Evolutionary conservation across 257 asterid genomes (phyloP).

Genomic region (Capsicum chinense): DNA sequence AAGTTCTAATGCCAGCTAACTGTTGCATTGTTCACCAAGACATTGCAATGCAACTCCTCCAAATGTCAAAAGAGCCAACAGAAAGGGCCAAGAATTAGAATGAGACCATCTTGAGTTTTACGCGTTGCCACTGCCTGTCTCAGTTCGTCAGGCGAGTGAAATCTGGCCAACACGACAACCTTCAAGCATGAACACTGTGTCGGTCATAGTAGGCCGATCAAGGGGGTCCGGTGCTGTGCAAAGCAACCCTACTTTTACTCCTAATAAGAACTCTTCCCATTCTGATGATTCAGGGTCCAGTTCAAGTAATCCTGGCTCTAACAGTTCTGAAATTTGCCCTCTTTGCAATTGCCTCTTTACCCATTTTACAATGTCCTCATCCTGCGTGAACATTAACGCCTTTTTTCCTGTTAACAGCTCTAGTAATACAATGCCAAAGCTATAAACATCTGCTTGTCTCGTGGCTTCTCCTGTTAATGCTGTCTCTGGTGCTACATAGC

Average conservation of each 20-base stretch:
- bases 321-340: slow-evolving; percentile 72
- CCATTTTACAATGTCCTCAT: slow-evolving; percentile 77
- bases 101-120: slow-evolving; percentile 30
- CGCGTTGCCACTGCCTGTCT: neutral
- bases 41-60: neutral
- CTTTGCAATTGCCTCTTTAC: slow-evolving; percentile 70
- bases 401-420: slow-evolving; percentile 71
- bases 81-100: slow-evolving; percentile 27
- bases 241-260: slow-evolving; percentile 75
- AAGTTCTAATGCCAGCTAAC: slow-evolving; percentile 25
- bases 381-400: slow-evolving; percentile 69
- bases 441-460: slow-evolving; percentile 63
- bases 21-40: neutral
- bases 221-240: slow-evolving; percentile 74
- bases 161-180: slow-evolving; percentile 67
- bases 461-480: slow-evolving; percentile 49
- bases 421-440: slow-evolving; percentile 68
- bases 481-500: slow-evolving; percentile 64
- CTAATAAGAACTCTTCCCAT: slow-evolving; percentile 81
- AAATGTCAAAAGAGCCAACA: neutral
- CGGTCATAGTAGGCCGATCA: slow-evolving; percentile 73
- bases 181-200: slow-evolving; percentile 76
- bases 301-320: slow-evolving; percentile 76
- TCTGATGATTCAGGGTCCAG: slow-evolving; percentile 81
- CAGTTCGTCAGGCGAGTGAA: slow-evolving; percentile 52